Base-by-base conservation (phyloP, 2,329 filamentous ascomycete species). In the Fusarium algeriense region DNA sequence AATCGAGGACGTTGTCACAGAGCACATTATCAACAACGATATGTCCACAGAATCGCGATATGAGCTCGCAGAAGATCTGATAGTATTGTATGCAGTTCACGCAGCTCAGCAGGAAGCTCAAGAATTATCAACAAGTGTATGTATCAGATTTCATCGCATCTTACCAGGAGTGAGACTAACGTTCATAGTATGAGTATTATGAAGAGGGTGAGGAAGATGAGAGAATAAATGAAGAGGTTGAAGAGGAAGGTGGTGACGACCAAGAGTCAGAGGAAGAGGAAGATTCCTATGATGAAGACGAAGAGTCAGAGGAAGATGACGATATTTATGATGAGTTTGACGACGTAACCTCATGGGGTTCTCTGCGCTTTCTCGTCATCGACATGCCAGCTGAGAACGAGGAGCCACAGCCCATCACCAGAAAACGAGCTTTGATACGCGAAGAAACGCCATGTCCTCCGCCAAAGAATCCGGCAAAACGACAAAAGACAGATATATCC, bases 161-260 rank as follows among this genome's bases (percentile, higher is more conserved):
- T 37, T n/a, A 23, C 11, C 11, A 11, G 30, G 32, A 48, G 38
- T 38, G n/a, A 28, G 13, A 28, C 69, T 74, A 50, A 74, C 44
- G 19, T 43, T 49, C 11, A 7, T 57, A 75, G 73, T 70, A 73
- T 35, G 71, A 73, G 38, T 73, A 71, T 54, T 60, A 70, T 26
- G 63, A 66, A 19, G 60, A 60, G 5, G 54, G 55, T 23, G 68
- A 70, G 13, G 43, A 71, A 10, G 50, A 44, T 19, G 41, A 55
- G 32, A 44, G 38, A 19, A 28, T 19, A 19, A 46, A 49, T 32
- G 30, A 50, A 37, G 32, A 55, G 3, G 56, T 44, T 0, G 44
- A 35, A 1, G 60, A 60, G 0, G 67, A 67, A 11, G 60, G 46
- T 0, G 46, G 44, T 0, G 48, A 52, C 4, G 44, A 50, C 12